phyloP scores from a whole-genome alignment of 352 stramenopile species.

The Phytophthora nicotianae region DNA sequence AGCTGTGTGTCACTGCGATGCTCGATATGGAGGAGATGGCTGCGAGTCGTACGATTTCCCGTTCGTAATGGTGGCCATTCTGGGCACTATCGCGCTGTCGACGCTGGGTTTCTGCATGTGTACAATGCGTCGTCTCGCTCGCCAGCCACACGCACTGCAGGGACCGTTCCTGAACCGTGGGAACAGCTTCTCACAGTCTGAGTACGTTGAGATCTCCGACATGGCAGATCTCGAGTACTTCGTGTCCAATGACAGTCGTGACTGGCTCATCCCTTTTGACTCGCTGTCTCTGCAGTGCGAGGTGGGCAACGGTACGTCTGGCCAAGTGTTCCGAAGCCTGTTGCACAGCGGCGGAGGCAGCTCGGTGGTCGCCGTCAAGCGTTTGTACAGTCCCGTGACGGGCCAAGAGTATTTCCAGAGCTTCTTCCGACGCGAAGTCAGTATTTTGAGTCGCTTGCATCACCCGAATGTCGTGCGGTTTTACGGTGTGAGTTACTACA shows the following conservation, averaged over 20 bases:
- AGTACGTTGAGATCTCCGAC: slow-evolving; percentile 88
- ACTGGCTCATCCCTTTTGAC: slow-evolving; percentile 92
- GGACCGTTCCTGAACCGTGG: slow-evolving; percentile 56
- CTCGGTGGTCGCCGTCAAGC: slow-evolving; percentile 89
- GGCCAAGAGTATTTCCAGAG: slow-evolving; percentile 91
- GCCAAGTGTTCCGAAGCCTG: slow-evolving; percentile 88
- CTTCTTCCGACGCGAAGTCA: slow-evolving; percentile 90
- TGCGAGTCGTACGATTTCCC: slow-evolving; percentile 90
- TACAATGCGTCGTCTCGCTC: slow-evolving; percentile 79
- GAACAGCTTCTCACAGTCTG: slow-evolving; percentile 78
- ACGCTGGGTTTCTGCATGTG: slow-evolving; percentile 89
- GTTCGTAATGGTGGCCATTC: slow-evolving; percentile 78
- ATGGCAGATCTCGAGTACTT: slow-evolving; percentile 90
- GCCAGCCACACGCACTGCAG: slow-evolving; percentile 60
- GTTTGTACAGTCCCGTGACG: slow-evolving; percentile 85
- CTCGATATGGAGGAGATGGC: slow-evolving; percentile 68
- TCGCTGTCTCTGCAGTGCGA: slow-evolving; percentile 86
- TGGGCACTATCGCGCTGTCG: slow-evolving; percentile 80
- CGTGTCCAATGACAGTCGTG: slow-evolving; percentile 83
- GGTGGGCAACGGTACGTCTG: slow-evolving; percentile 88
- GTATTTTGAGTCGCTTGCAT: slow-evolving; percentile 86
- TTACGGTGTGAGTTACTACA: slow-evolving; percentile 92
- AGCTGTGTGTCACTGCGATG: slow-evolving; percentile 74
- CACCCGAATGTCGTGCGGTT: slow-evolving; percentile 91
- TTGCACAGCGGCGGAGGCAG: slow-evolving; percentile 83